Evolutionary conservation across 169 alveolate genomes (phyloP), one percentile per base, ranked within the genome.

Genomic region (Perkinsus olseni): DNA sequence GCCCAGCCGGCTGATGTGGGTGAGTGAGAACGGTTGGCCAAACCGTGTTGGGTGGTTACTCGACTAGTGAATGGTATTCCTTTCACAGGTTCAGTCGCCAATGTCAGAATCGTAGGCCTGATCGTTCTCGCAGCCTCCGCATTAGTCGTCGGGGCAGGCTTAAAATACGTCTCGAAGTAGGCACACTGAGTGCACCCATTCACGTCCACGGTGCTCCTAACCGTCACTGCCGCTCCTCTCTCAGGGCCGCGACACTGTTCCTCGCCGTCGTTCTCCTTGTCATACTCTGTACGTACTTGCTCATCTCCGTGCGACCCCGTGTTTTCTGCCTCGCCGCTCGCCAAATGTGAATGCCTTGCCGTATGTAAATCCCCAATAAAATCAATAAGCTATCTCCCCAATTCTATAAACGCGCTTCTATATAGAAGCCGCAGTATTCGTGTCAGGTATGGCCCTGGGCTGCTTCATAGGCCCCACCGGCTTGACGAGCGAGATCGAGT

Each of bases 81-180:
- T 45, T 45, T 28, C 34, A 3, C 90, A 17, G 91, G 93, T 31
- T 91, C 48, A 38, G 93, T 94, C 38, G 74, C 95, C 92, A 95
- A 94, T 24, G 94, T 96, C 90, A 93, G 97, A 0, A 24, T 95
- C 38, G 92, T 94, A 39, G 94, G 96, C 74, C 82, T 95, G 38
- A 20, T 95, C 40, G 92, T 95, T 74, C 95, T 95, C 34, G 96
- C 94, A 51, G 38, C 93, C 1, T 74, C 96, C 0, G 93, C 94
- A 0, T 91, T 74, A 36, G 94, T 94, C 74, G 94, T 92, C 24
- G 91, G 94, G 20, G 95, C 94, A 17, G 96, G 96, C 11, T 91
- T 94, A 82, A 95, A 94, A 92, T 93, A 94, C 38, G 96, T 95
- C 31, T 91, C 94, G 38, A 62, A 62, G 82, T 62, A 28, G 17